Evolutionary conservation across 2,329 filamentous ascomycete genomes (phyloP).

Genomic region (Chrysosporium queenslandicum): DNA sequence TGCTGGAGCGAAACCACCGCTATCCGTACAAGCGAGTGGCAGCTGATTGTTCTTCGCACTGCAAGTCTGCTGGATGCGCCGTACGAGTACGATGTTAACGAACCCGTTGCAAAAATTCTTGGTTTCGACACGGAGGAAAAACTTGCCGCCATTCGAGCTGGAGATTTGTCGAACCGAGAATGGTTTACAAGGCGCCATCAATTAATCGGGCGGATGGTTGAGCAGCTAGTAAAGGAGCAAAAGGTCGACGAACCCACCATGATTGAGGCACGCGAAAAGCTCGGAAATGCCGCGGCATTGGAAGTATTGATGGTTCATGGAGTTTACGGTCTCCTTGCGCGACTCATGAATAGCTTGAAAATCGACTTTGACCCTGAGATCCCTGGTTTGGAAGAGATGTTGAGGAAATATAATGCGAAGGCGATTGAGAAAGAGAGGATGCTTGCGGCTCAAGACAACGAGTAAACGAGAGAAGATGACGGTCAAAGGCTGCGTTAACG

Average conservation of each 20-base stretch:
- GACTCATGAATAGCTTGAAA: not conserved
- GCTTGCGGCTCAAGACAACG: not conserved
- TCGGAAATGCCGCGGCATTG: not conserved
- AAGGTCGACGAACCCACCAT: not conserved
- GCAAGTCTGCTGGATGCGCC: not conserved
- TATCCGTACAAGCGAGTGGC: not conserved
- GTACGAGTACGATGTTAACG: slow-evolving; percentile 1
- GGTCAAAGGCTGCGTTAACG: too few species aligned
- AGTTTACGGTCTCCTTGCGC: not conserved
- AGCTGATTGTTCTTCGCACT: slow-evolving; percentile 1
- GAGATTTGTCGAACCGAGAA: not conserved
- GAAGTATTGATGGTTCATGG: not conserved
- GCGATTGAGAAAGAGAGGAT: not conserved
- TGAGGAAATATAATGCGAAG: not conserved
- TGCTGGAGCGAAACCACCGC: not conserved
- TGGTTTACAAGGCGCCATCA: not conserved
- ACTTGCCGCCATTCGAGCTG: not conserved
- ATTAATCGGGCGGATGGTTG: not conserved
- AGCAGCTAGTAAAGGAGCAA: not conserved
- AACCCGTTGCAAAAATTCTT: not conserved
- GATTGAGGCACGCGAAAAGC: not conserved
- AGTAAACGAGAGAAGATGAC: not conserved
- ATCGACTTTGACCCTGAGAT: slow-evolving; percentile 2
- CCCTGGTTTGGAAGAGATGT: not conserved
- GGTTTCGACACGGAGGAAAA: not conserved